Percentiles rank a stretch among this genome's conserved stretches.
Conservation (phyloP, 257 asterid genomes). For the Leptodermis oblonga region DNA sequence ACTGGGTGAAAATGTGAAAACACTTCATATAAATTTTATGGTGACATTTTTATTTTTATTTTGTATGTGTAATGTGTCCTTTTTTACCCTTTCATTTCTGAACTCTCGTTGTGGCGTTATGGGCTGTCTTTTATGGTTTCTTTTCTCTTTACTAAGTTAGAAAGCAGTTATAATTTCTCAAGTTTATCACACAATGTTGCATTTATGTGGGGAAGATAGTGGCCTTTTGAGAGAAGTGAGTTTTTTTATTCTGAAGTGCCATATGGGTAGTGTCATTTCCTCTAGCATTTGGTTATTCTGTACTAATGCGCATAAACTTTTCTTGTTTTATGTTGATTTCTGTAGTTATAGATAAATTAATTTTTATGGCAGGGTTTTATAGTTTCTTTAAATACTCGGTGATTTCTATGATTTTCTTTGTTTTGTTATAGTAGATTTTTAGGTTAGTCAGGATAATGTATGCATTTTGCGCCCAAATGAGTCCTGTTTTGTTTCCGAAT, state of each 20-base stretch:
- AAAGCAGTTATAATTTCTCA: slow-evolving; percentile 2
- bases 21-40: too few species aligned
- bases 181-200: background rate
- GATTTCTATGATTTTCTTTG: background rate
- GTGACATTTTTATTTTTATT: too few species aligned
- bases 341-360: background rate
- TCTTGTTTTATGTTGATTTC: background rate
- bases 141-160: background rate
- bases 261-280: background rate
- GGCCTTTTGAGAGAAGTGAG: background rate
- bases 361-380: background rate
- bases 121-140: background rate
- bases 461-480: background rate
- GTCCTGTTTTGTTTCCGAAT: background rate
- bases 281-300: background rate
- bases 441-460: background rate
- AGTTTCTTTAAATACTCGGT: background rate
- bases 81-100: background rate
- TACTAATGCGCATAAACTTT: background rate
- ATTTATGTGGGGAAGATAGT: background rate
- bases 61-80: background rate
- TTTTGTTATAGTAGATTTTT: background rate
- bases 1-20: slow-evolving; percentile 2
- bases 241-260: background rate
- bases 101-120: background rate